Conservation (phyloP, 2,329 filamentous ascomycete genomes). For the Alternaria alternata region DNA sequence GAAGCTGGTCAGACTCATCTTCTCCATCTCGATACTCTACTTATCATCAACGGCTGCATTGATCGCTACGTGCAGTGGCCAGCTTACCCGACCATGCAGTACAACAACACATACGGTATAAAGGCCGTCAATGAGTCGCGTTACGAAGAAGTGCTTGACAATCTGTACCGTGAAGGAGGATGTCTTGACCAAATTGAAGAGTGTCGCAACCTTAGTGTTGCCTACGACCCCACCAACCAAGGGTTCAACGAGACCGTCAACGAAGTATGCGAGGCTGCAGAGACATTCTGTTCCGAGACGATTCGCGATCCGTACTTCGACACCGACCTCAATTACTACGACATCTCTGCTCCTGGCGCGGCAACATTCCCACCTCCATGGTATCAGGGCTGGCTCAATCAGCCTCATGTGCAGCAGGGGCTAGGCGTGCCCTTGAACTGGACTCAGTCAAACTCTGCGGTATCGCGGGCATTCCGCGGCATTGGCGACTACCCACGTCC, state of each 20-base stretch:
- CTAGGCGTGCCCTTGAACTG: constrained; percentile 69
- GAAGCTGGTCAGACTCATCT: constrained; percentile 47
- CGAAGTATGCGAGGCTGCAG: constrained; percentile 54
- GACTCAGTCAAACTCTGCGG: constrained; percentile 54
- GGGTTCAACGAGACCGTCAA: constrained; percentile 51
- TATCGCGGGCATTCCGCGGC: constrained; percentile 56
- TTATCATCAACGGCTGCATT: constrained; percentile 66
- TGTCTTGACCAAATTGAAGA: constrained; percentile 63
- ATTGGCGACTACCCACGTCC: constrained; percentile 60
- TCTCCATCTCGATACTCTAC: constrained; percentile 59
- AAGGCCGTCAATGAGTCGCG: constrained; percentile 59
- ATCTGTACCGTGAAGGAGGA: constrained; percentile 57
- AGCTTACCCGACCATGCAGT: constrained; percentile 60
- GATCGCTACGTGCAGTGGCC: constrained; percentile 60
- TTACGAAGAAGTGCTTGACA: constrained; percentile 56
- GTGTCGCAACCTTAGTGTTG: constrained; percentile 58
- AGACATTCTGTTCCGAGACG: constrained; percentile 55
- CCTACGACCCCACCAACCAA: constrained; percentile 60
- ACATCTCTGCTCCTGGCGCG: constrained; percentile 61
- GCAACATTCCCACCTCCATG: constrained; percentile 54
- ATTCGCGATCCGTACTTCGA: constrained; percentile 57
- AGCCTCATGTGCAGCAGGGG: constrained; percentile 60
- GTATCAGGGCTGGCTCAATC: constrained; percentile 65
- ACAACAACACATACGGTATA: constrained; percentile 68
- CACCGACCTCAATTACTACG: constrained; percentile 63